Evolutionary conservation across 164 flowering plant species (phyloP).

Genomic region (Tinospora cordifolia): DNA sequence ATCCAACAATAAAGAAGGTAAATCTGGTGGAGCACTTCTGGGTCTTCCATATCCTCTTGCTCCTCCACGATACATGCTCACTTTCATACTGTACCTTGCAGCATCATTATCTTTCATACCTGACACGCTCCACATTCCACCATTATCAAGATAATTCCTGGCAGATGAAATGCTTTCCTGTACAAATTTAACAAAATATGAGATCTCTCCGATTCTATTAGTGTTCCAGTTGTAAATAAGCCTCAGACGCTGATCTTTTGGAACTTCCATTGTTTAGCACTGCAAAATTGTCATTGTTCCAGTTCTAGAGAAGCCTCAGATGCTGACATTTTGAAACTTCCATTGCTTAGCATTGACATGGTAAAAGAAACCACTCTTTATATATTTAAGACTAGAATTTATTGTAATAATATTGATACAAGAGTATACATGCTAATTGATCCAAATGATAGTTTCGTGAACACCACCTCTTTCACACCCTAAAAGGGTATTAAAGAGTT

Average conservation of each 20-base stretch:
- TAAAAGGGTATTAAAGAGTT: not conserved
- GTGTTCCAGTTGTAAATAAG: not conserved
- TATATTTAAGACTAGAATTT: not conserved
- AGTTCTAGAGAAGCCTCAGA: not conserved
- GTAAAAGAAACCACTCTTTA: not conserved
- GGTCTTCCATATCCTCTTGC: slow-evolving; percentile 62
- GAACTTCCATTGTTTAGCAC: not conserved
- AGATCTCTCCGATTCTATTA: slow-evolving; percentile 8
- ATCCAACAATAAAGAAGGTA: slow-evolving; percentile 86
- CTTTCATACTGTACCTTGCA: slow-evolving; percentile 60
- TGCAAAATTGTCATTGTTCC: not conserved
- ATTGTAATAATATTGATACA: no score
- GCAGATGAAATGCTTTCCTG: slow-evolving; percentile 85
- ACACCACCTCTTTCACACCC: not conserved
- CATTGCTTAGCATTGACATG: not conserved
- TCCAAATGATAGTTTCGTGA: not conserved
- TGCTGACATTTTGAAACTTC: not conserved
- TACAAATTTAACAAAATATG: slow-evolving; percentile 6
- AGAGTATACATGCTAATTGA: not conserved
- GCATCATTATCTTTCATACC: slow-evolving; percentile 38
- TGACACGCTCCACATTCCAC: slow-evolving; percentile 63
- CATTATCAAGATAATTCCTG: slow-evolving; percentile 50
- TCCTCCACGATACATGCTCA: slow-evolving; percentile 67
- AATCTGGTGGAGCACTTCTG: slow-evolving; percentile 77
- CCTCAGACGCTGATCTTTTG: not conserved